Evolutionary conservation across 1,139 yeast genomes (phyloP).

Genomic region (Eremothecium cymbalariae): DNA sequence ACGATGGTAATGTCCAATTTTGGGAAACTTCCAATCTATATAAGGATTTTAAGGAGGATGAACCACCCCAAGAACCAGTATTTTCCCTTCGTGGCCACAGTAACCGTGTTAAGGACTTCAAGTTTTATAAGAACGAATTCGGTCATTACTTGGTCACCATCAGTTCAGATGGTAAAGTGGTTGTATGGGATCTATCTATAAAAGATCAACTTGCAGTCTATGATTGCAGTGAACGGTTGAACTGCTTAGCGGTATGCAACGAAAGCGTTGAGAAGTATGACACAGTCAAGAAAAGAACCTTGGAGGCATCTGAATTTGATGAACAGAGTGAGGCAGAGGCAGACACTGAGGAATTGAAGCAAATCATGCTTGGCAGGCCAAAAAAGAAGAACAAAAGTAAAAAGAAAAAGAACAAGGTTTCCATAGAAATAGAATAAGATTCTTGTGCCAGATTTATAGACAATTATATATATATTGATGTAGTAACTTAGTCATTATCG

Average conservation of each 20-base stretch:
- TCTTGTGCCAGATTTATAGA: not conserved
- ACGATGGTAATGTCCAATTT: slow-evolving; percentile 65
- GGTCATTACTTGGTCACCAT: slow-evolving; percentile 61
- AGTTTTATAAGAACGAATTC: slow-evolving; percentile 42
- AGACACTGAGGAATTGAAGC: slow-evolving; percentile 36
- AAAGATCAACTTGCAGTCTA: slow-evolving; percentile 84
- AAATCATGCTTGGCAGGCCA: slow-evolving; percentile 34
- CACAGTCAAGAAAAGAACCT: slow-evolving; percentile 59
- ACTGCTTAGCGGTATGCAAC: slow-evolving; percentile 71
- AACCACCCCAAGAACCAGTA: slow-evolving; percentile 35
- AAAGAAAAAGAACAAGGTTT: slow-evolving; percentile 43
- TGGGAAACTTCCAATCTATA: slow-evolving; percentile 37
- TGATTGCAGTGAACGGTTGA: slow-evolving; percentile 86
- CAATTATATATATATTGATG: not conserved
- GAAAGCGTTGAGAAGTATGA: slow-evolving; percentile 69
- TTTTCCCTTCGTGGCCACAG: slow-evolving; percentile 72
- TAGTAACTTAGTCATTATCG: too few species aligned
- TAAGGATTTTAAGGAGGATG: slow-evolving; percentile 27
- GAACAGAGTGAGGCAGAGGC: slow-evolving; percentile 39
- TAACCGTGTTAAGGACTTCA: slow-evolving; percentile 72
- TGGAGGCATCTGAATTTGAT: slow-evolving; percentile 53
- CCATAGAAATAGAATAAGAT: slow-evolving; percentile 48
- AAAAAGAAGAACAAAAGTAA: slow-evolving; percentile 37
- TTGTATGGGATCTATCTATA: slow-evolving; percentile 69
- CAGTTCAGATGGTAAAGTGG: slow-evolving; percentile 88